Evolutionary conservation across 257 asterid genomes (phyloP).

Genomic region (Paulownia fortunei): DNA sequence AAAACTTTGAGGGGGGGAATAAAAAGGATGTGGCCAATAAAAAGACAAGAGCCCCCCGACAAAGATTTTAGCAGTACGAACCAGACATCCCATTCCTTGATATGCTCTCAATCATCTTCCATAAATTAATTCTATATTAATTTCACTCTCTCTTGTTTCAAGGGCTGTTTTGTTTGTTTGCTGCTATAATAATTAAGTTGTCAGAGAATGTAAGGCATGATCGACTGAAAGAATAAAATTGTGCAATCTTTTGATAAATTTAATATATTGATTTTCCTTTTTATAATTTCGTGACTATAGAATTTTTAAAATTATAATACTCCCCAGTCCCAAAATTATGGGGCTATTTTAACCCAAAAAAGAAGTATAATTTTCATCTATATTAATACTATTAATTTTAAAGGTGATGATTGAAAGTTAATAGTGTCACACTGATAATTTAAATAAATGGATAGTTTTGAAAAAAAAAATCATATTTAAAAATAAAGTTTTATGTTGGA

Average conservation of each 20-base stretch:
- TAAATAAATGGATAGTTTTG: background rate
- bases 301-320: too few species aligned
- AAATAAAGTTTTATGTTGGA: background rate
- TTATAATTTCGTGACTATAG: too few species aligned
- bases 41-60: conserved; percentile 25
- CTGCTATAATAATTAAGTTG: background rate
- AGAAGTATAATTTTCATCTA: too few species aligned
- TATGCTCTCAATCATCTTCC: conserved; percentile 9
- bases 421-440: too few species aligned
- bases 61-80: conserved; percentile 24
- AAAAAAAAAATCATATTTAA: background rate
- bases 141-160: background rate
- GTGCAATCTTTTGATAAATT: too few species aligned
- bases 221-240: too few species aligned
- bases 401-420: too few species aligned
- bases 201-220: conserved; percentile 18
- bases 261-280: background rate
- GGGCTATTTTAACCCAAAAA: too few species aligned
- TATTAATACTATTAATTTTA: too few species aligned
- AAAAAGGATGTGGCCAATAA: background rate
- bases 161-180: conserved; percentile 2
- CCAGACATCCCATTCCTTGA: background rate
- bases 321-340: too few species aligned
- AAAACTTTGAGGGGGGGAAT: background rate
- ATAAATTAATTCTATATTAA: background rate